phyloP scores from a whole-genome alignment of 768 basidiomycete species.

The Psilocybe subaeruginosa region DNA sequence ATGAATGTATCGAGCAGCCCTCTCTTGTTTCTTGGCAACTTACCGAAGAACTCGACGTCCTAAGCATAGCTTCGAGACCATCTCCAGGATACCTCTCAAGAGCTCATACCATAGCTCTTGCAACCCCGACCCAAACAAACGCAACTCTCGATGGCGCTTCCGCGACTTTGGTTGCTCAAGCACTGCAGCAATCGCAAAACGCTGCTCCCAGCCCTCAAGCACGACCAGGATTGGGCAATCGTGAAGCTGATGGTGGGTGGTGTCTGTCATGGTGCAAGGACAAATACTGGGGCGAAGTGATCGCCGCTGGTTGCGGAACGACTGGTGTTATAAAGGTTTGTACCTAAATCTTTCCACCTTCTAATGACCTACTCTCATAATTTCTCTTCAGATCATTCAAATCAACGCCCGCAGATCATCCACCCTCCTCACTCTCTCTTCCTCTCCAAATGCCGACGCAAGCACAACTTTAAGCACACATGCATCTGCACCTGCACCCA shows the following conservation, averaged over 20 bases:
- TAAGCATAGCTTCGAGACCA: constrained; percentile 48
- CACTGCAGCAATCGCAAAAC: constrained; percentile 49
- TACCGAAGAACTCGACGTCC: constrained; percentile 76
- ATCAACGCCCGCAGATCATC: constrained; percentile 70
- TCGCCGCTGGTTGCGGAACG: constrained; percentile 77
- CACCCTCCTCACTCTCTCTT: constrained; percentile 56
- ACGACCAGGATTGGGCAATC: constrained; percentile 53
- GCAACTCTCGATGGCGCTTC: constrained; percentile 58
- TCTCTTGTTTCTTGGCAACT: constrained; percentile 77
- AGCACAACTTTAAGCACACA: neutral
- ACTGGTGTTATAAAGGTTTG: constrained; percentile 78
- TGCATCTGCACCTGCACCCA: constrained; percentile 3
- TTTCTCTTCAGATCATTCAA: constrained; percentile 64
- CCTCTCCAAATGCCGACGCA: constrained; percentile 16
- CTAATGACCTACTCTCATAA: neutral
- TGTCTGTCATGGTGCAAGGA: constrained; percentile 96
- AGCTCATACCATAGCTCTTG: constrained; percentile 60
- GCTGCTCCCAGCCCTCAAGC: constrained; percentile 20
- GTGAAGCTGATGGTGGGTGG: constrained; percentile 93
- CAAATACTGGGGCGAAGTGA: constrained; percentile 90
- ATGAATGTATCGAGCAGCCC: constrained; percentile 86
- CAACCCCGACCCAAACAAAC: constrained; percentile 72
- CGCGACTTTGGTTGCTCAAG: constrained; percentile 65
- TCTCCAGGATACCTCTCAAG: constrained; percentile 44
- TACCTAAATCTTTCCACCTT: neutral